These are phyloP conservation scores for Debaryomyces castellii DNA, from an alignment of 805 yeast genomes.

Conservation along the genomic window DNA sequence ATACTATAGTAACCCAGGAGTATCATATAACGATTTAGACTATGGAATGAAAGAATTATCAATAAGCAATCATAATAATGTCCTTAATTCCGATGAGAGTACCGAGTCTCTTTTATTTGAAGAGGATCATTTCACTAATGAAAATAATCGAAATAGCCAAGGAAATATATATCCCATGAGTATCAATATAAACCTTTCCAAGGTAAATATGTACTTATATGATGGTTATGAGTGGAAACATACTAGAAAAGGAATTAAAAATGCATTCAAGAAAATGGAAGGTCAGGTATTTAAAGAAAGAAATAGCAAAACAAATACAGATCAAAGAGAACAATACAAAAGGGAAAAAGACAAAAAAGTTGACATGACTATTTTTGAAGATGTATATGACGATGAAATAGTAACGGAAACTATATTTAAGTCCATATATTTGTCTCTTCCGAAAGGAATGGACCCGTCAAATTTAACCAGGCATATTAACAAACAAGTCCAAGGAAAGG, in stretches of 20 bases:
- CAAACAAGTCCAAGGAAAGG: slow-evolving; percentile 25
- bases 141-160: not conserved
- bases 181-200: slow-evolving; percentile 35
- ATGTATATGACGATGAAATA: slow-evolving; percentile 15
- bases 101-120: slow-evolving; percentile 15
- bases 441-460: slow-evolving; percentile 46
- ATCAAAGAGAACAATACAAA: not conserved
- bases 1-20: slow-evolving; percentile 11
- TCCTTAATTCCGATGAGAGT: not conserved
- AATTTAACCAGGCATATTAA: slow-evolving; percentile 55
- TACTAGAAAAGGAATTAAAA: slow-evolving; percentile 64
- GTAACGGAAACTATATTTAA: slow-evolving; percentile 70
- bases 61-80: not conserved
- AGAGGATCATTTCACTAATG: slow-evolving; percentile 24
- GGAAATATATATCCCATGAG: slow-evolving; percentile 20
- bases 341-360: too few relatives aligned
- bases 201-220: slow-evolving; percentile 49
- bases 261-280: slow-evolving; percentile 66
- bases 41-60: not conserved
- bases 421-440: slow-evolving; percentile 71
- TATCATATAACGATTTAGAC: not conserved
- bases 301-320: not conserved
- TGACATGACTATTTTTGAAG: too few relatives aligned
- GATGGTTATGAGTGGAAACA: slow-evolving; percentile 95
- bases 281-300: slow-evolving; percentile 38